phyloP scores from a whole-genome alignment of 2,329 filamentous ascomycete species.

The Myriosclerotinia duriaeana region DNA sequence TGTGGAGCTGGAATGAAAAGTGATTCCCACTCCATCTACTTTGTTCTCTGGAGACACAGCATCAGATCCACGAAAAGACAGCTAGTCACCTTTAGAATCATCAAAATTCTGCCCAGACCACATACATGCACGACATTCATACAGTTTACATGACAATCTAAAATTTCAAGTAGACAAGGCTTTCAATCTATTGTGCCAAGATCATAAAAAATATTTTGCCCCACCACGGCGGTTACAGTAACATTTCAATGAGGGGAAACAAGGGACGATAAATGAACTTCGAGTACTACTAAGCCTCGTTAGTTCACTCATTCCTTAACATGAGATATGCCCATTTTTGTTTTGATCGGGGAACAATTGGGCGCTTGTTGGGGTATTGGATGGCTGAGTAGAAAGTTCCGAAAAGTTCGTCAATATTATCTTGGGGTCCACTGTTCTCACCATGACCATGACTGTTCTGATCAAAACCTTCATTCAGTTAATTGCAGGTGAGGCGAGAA shows the following conservation, averaged over 20 bases:
- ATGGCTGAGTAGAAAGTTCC: not conserved
- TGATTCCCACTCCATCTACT: no score
- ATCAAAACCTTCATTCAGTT: no score
- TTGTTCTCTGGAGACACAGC: no score
- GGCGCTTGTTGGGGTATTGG: not conserved
- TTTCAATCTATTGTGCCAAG: not conserved
- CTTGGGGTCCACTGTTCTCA: no score
- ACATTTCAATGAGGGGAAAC: not conserved
- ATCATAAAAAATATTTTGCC: not conserved
- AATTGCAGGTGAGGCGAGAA: no score
- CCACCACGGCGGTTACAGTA: constrained; percentile 13
- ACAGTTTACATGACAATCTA: no score
- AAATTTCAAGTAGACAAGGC: not conserved
- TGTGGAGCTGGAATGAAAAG: no score
- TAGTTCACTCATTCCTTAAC: not conserved
- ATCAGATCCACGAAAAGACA: no score
- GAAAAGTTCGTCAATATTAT: constrained; percentile 2
- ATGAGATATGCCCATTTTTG: not conserved
- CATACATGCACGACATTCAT: not conserved
- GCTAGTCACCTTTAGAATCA: no score
- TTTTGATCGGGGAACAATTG: not conserved
- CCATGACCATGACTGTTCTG: not conserved
- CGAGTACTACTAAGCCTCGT: not conserved
- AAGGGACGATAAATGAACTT: not conserved
- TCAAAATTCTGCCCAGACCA: not conserved